These are phyloP conservation scores for Artomyces pyxidatus DNA, from an alignment of 768 basidiomycete genomes.

Conservation along the genomic window DNA sequence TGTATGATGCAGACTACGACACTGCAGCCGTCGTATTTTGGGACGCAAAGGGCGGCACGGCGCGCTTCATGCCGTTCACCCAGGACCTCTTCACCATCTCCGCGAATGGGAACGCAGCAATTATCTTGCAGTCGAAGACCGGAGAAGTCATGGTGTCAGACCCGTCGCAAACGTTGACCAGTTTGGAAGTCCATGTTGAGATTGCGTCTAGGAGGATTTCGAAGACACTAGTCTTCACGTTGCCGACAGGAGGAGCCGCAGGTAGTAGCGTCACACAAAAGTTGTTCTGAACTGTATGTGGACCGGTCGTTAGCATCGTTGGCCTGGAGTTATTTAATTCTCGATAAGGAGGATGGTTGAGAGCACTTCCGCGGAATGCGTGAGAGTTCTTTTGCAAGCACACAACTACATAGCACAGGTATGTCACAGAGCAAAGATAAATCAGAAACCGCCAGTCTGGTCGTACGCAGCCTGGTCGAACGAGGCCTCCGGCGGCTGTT, in stretches of 20 bases:
- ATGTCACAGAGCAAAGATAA: constrained; percentile 5
- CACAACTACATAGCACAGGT: not conserved
- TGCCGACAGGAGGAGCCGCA: constrained; percentile 40
- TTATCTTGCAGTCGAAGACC: constrained; percentile 35
- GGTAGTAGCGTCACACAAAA: constrained; percentile 38
- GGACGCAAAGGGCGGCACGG: constrained; percentile 37
- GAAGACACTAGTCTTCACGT: constrained; percentile 27
- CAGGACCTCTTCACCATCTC: constrained; percentile 27
- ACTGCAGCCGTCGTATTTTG: constrained; percentile 51
- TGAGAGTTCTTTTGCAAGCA: not conserved
- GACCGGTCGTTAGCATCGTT: too few relatives aligned
- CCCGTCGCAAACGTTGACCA: constrained; percentile 46
- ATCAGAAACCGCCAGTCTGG: constrained; percentile 40
- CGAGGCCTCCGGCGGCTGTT: constrained; percentile 28
- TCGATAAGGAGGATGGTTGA: too few relatives aligned
- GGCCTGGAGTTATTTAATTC: too few relatives aligned
- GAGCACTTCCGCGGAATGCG: not conserved
- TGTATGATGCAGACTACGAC: constrained; percentile 34
- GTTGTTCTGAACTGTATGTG: constrained; percentile 8
- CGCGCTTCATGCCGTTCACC: constrained; percentile 26
- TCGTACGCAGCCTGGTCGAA: constrained; percentile 34
- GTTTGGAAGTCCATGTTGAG: constrained; percentile 30
- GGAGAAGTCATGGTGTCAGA: constrained; percentile 51
- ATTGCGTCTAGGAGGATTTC: constrained; percentile 16
- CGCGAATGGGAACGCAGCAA: constrained; percentile 32